Conservation (phyloP, 2,329 filamentous ascomycete species). For the Trichoderma breve region DNA sequence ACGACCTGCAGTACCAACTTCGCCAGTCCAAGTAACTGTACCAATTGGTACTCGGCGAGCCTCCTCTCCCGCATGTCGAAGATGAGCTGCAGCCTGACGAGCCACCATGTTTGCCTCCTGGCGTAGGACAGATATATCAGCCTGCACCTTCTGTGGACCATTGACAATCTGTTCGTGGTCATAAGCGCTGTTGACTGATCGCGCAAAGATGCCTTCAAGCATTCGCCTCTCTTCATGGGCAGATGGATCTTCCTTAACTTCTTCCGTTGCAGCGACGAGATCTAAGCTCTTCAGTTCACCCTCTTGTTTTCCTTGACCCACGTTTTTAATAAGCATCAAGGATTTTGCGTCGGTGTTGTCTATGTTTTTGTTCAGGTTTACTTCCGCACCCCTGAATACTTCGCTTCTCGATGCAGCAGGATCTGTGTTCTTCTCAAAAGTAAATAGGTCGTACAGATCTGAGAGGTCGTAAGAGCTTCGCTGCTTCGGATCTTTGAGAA, state of each 20-base stretch:
- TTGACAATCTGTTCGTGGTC: conserved; percentile 92
- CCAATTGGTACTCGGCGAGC: conserved; percentile 74
- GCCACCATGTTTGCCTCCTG: conserved; percentile 79
- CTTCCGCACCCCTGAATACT: conserved; percentile 84
- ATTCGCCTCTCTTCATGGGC: conserved; percentile 68
- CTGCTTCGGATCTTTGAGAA: conserved; percentile 90
- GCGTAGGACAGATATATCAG: conserved; percentile 75
- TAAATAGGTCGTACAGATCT: conserved; percentile 90
- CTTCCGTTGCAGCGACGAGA: conserved; percentile 64
- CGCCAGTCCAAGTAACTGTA: conserved; percentile 90
- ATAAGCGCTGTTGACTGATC: conserved; percentile 84
- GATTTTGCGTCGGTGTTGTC: conserved; percentile 10
- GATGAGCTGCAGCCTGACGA: conserved; percentile 70
- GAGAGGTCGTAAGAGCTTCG: conserved; percentile 85
- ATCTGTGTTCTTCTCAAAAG: conserved; percentile 53
- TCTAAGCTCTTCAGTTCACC: conserved; percentile 52
- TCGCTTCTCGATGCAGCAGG: conserved; percentile 72
- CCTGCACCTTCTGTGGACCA: conserved; percentile 66
- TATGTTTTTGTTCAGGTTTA: conserved; percentile 38
- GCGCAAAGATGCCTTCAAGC: conserved; percentile 85
- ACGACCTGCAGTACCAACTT: conserved; percentile 73
- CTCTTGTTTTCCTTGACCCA: conserved; percentile 32
- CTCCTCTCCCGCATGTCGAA: conserved; percentile 69
- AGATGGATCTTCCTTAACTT: conserved; percentile 55
- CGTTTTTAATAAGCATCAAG: conserved; percentile 19